phyloP scores from a whole-genome alignment of 371 early-diverging fungal genomes.

The Paraphysoderma sedebokerense region DNA sequence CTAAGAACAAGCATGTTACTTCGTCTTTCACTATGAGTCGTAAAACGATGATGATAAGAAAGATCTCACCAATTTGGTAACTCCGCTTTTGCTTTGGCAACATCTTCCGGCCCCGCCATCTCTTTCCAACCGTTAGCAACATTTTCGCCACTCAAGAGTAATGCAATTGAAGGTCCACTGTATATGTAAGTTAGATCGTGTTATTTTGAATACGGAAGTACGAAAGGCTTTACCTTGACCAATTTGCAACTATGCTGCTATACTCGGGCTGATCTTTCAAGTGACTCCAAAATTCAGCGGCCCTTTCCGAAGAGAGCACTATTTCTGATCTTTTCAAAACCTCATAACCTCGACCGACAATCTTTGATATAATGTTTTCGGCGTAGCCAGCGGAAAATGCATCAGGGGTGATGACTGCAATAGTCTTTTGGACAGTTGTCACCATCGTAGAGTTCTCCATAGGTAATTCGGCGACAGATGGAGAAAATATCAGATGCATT shows the following conservation, averaged over 20 bases:
- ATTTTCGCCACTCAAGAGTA: constrained; percentile 26
- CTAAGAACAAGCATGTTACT: too few relatives aligned
- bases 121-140: constrained; percentile 22
- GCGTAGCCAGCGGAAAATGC: not conserved
- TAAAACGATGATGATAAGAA: too few relatives aligned
- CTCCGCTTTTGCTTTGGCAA: constrained; percentile 14
- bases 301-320: not conserved
- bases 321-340: not conserved
- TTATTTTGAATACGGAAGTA: too few relatives aligned
- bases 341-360: not conserved
- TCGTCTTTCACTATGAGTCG: too few relatives aligned
- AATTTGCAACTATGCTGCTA: too few relatives aligned
- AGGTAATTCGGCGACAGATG: not conserved
- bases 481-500: constrained; percentile 36
- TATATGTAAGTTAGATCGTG: not conserved
- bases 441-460: too few relatives aligned
- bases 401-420: not conserved
- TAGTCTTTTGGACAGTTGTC: not conserved
- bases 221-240: too few relatives aligned
- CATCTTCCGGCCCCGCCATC: constrained; percentile 26
- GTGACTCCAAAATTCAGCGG: not conserved
- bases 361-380: not conserved
- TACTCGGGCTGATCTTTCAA: not conserved
- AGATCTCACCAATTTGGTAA: too few relatives aligned
- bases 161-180: not conserved